phyloP scores from a whole-genome alignment of 345 rosid genomes.

The Streptanthus diversifolius region DNA sequence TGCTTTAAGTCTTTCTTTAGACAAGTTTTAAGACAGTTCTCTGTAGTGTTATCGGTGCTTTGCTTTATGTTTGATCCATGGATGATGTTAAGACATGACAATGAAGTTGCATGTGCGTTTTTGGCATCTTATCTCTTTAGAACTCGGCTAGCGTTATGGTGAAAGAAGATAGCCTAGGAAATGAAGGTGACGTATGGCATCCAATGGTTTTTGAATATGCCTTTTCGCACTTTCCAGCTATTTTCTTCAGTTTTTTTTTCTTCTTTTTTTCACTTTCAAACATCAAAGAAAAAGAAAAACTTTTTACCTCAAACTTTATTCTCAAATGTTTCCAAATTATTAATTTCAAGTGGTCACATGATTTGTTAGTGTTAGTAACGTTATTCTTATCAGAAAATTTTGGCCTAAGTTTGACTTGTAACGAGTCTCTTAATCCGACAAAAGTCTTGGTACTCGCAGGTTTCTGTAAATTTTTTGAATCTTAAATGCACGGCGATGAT shows the following conservation, averaged over 20 bases:
- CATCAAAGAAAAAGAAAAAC: not conserved
- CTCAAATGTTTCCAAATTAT: not conserved
- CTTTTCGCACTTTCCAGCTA: constrained; percentile 23
- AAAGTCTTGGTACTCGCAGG: constrained; percentile 17
- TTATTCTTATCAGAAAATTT: not conserved
- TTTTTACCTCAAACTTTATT: not conserved
- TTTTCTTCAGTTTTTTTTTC: not conserved
- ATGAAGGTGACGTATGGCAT: not conserved
- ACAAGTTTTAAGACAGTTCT: constrained; percentile 9
- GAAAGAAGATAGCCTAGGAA: not conserved
- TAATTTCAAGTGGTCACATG: not conserved
- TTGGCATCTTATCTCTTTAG: constrained; percentile 9
- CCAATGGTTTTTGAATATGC: not conserved
- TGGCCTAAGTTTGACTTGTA: not conserved
- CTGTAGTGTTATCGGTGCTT: not conserved
- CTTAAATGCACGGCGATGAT: constrained; percentile 16
- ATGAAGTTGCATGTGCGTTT: constrained; percentile 24
- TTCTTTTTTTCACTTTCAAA: not conserved
- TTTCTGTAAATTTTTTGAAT: not conserved
- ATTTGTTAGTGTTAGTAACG: not conserved
- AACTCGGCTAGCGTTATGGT: constrained; percentile 2
- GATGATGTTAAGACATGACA: constrained; percentile 20
- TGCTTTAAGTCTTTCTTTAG: not conserved
- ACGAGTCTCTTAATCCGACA: constrained; percentile 21
- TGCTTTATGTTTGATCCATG: constrained; percentile 13